These are phyloP conservation scores for Boechera divaricarpa DNA, from an alignment of 345 rosid genomes.

Conservation along the genomic window DNA sequence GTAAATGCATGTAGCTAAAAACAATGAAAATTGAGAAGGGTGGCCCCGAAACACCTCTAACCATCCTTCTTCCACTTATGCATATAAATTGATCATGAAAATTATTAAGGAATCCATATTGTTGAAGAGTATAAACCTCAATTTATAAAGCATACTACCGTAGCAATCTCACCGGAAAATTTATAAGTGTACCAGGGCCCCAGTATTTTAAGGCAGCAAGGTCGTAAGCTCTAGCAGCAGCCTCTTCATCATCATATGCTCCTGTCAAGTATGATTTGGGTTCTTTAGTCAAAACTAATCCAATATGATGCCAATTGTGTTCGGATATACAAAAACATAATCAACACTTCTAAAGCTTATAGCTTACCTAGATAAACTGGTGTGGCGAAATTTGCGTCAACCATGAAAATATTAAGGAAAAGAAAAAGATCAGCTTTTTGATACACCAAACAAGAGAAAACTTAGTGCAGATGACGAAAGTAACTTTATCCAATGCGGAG, in stretches of 20 bases:
- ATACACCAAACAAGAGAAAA: slow-evolving; percentile 22
- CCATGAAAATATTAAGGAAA: slow-evolving; percentile 43
- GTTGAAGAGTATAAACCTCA: slow-evolving; percentile 14
- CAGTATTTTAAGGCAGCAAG: slow-evolving; percentile 98
- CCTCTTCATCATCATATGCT: slow-evolving; percentile 99
- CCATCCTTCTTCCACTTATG: slow-evolving; percentile 13
- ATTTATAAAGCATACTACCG: slow-evolving; percentile 23
- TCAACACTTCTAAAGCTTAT: slow-evolving; percentile 13
- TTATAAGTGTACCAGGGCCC: slow-evolving; percentile 99
- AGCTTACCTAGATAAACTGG: slow-evolving; percentile 95
- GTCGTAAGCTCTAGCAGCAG: slow-evolving; percentile 99
- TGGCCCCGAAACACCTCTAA: slow-evolving; percentile 9
- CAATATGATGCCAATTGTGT: neutral
- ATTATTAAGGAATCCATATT: neutral
- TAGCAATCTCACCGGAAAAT: slow-evolving; percentile 72
- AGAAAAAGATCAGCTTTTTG: slow-evolving; percentile 49
- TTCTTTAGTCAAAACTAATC: slow-evolving; percentile 27
- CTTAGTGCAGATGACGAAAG: slow-evolving; percentile 1
- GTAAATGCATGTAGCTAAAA: slow-evolving; percentile 39
- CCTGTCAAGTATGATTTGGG: slow-evolving; percentile 55
- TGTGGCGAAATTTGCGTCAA: slow-evolving; percentile 33
- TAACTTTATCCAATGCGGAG: neutral
- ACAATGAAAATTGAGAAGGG: neutral
- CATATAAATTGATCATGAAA: neutral
- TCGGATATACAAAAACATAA: slow-evolving; percentile 22